Evolutionary conservation across 164 flowering plant genomes (phyloP), one percentile per base, ranked within the genome.

Genomic region (Macadamia tetraphylla): DNA sequence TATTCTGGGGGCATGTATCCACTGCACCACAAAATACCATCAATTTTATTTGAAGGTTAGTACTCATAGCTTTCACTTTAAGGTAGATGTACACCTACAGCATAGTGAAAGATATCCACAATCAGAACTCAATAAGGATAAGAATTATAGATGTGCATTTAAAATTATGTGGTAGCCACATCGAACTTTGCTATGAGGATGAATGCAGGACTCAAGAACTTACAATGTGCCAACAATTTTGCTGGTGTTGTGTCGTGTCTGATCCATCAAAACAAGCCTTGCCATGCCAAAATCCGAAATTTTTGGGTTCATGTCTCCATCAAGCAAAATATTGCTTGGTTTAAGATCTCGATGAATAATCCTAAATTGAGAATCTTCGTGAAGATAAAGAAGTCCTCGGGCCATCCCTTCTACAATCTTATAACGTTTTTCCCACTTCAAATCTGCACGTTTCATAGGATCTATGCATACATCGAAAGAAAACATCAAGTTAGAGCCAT

Each of bases 221-320:
- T 62, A 74, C 80, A 6, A 65, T 40, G 77, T 71, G 40, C 77
- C 80, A 1, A 63, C 66, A 11, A 71, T 30, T 56, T 62, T 67
- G 10, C 23, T 71, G 1, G 72, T 77, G 64, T 62, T 74, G 10
- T 53, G 65, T 13, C 56, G 17, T n/a, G 57, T 59, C 30, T 78
- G 77, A 2, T 71, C 68, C 15, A 51, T 49, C 14, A 57, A 56
- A 56, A 71, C 65, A 5, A 72, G 64, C 62, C 69, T 71, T 18
- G 78, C 78, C 71, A 71, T 74, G 58, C 73, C 81, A 55, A 74
- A 74, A 29, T 74, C 81, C 30, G 76, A 65, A 13, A 74, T 71
- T 32, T 72, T 71, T 5, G 77, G 74, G 29, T 43, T 56, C 70
- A 64, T 61, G 1, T 78, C 73, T 3, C 30, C 29, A 17, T 66